Evolutionary conservation across 192 early-diverging fungal species (phyloP).

Genomic region (Coemansia sp.): DNA sequence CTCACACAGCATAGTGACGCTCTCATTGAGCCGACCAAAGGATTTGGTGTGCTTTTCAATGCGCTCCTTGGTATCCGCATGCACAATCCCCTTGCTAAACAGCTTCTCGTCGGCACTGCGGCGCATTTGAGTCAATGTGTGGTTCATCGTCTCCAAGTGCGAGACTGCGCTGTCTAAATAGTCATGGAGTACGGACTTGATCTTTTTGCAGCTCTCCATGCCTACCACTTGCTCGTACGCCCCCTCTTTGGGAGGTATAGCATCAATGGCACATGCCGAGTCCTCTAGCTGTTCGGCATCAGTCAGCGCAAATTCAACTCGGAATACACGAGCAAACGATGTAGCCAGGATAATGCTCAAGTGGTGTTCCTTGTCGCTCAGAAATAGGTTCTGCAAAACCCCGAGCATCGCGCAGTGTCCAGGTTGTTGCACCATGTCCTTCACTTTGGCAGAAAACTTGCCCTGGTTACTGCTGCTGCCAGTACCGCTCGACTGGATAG

Average conservation of each 20-base stretch:
- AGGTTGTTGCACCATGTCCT: conserved; percentile 48
- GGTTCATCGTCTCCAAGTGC: conserved; percentile 42
- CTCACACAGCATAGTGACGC: conserved; percentile 64
- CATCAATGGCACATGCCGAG: conserved; percentile 10
- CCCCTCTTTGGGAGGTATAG: background rate
- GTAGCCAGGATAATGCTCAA: conserved; percentile 40
- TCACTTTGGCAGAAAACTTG: conserved; percentile 33
- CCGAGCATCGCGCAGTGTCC: conserved; percentile 49
- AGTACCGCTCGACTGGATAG: background rate
- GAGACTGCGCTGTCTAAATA: conserved; percentile 44
- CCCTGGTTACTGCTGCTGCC: conserved; percentile 9
- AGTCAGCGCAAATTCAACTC: conserved; percentile 25
- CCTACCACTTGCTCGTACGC: conserved; percentile 18
- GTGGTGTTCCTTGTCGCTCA: conserved; percentile 49
- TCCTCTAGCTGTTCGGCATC: conserved; percentile 14
- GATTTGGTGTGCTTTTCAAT: conserved; percentile 28
- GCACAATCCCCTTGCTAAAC: conserved; percentile 70
- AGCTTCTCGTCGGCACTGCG: conserved; percentile 76
- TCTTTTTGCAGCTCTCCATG: conserved; percentile 23
- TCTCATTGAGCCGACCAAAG: conserved; percentile 36
- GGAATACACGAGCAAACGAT: conserved; percentile 36
- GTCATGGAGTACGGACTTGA: conserved; percentile 29
- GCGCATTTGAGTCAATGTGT: conserved; percentile 72
- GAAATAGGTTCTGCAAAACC: conserved; percentile 44
- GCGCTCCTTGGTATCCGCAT: conserved; percentile 40